phyloP scores from a whole-genome alignment of 2,329 filamentous ascomycete species.

The Hypoxylon rubiginosum region DNA sequence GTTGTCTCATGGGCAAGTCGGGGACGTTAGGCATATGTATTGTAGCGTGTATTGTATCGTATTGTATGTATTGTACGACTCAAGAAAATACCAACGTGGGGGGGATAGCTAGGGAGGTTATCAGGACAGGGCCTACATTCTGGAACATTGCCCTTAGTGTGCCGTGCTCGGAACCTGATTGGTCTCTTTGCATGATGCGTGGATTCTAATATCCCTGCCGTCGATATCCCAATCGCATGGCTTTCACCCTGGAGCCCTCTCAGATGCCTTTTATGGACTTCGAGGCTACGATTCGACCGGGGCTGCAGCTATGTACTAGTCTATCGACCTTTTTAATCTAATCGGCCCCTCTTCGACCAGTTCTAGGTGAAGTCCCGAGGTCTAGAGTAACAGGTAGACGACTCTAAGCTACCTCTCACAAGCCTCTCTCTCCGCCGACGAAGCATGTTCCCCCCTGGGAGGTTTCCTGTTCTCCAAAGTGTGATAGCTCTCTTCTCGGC shows the following conservation, averaged over 20 bases:
- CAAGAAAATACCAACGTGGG: conserved; percentile 16
- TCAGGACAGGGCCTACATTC: conserved; percentile 31
- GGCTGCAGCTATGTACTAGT: conserved; percentile 14
- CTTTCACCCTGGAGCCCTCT: conserved; percentile 16
- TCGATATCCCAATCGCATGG: conserved; percentile 28
- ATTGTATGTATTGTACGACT: neutral
- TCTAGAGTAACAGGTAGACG: neutral
- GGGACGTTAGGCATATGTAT: conserved; percentile 27
- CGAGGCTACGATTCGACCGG: conserved; percentile 25
- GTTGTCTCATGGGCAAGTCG: conserved; percentile 11
- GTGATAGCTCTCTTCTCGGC: neutral
- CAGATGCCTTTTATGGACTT: conserved; percentile 34
- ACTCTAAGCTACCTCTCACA: neutral
- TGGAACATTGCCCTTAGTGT: conserved; percentile 33
- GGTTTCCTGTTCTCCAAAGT: neutral
- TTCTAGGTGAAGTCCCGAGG: conserved; percentile 5
- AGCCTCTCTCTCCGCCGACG: neutral
- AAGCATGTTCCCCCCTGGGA: neutral
- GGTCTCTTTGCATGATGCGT: conserved; percentile 22
- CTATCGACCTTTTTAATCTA: conserved; percentile 16
- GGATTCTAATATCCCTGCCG: conserved; percentile 32
- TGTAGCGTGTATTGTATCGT: neutral
- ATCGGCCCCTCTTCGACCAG: conserved; percentile 21
- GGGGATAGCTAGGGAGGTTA: conserved; percentile 25
- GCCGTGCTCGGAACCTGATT: conserved; percentile 28